phyloP scores from a whole-genome alignment of 2,329 filamentous ascomycete genomes.

The Penicillium hesseltinei region DNA sequence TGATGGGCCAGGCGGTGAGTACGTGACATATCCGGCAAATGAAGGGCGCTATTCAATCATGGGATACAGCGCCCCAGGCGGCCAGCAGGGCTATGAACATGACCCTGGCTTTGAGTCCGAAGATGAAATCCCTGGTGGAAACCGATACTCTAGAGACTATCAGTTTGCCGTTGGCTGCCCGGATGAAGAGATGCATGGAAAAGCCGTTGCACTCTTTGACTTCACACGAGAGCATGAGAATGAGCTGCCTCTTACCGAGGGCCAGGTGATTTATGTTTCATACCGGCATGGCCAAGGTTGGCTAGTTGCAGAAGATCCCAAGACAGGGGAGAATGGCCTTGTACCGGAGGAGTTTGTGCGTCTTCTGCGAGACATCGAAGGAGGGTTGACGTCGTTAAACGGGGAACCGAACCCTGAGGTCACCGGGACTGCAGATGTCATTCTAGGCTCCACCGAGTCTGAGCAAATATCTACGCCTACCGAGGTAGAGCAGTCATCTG shows the following conservation, averaged over 20 bases:
- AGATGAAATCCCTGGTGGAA: conserved; percentile 56
- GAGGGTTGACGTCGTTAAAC: conserved; percentile 71
- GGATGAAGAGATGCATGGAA: conserved; percentile 97
- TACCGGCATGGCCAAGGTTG: conserved; percentile 96
- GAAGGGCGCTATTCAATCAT: conserved; percentile 58
- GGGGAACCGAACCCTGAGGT: conserved; percentile 50
- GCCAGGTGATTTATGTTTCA: conserved; percentile 93
- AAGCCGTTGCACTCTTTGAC: conserved; percentile 91
- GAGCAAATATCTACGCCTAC: conserved; percentile 35
- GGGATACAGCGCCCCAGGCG: conserved; percentile 41
- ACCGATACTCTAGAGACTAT: conserved; percentile 84
- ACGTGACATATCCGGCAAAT: conserved; percentile 72
- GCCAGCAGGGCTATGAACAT: conserved; percentile 36
- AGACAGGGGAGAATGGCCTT: conserved; percentile 87
- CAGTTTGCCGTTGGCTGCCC: conserved; percentile 93
- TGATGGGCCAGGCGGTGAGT: conserved; percentile 75
- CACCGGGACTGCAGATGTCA: conserved; percentile 51
- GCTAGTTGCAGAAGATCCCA: conserved; percentile 94
- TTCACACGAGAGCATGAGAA: conserved; percentile 96
- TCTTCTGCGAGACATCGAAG: conserved; percentile 87
- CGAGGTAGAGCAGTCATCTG: conserved; percentile 22
- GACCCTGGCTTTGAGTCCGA: conserved; percentile 41
- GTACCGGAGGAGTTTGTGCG: conserved; percentile 97
- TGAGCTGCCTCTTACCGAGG: conserved; percentile 86
- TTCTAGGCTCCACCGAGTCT: conserved; percentile 53